Conservation (phyloP, 257 asterid genomes). For the Solanum ahanhuiri region DNA sequence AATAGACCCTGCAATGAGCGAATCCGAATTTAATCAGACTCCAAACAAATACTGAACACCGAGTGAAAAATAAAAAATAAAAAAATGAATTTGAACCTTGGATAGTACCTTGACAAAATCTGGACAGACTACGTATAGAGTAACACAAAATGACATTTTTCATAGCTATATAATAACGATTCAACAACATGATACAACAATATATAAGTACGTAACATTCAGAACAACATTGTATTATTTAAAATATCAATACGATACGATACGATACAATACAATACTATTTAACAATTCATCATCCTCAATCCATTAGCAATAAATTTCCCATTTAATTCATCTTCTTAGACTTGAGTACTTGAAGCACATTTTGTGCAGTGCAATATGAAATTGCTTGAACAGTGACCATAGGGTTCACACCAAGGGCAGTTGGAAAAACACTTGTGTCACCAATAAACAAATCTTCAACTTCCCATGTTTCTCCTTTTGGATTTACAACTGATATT, state of each 20-base stretch:
- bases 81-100: neutral
- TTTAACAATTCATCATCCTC: neutral
- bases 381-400: conserved; percentile 73
- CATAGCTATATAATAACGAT: neutral
- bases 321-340: neutral
- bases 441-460: conserved; percentile 59
- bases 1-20: no score
- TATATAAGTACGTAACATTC: neutral
- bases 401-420: conserved; percentile 91
- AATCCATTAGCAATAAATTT: neutral
- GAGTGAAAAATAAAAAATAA: neutral
- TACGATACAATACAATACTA: no score
- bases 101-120: neutral
- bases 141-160: neutral
- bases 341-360: conserved; percentile 34
- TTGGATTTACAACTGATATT: conserved; percentile 40
- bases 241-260: neutral
- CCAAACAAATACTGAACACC: neutral
- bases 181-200: neutral
- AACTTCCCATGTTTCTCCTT: conserved; percentile 11
- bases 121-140: neutral
- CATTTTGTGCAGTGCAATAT: conserved; percentile 62
- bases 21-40: no score
- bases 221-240: neutral
- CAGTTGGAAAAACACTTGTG: conserved; percentile 78